These are phyloP conservation scores for Logfia minima DNA, from an alignment of 129 eudicot species.

Conservation along the genomic window DNA sequence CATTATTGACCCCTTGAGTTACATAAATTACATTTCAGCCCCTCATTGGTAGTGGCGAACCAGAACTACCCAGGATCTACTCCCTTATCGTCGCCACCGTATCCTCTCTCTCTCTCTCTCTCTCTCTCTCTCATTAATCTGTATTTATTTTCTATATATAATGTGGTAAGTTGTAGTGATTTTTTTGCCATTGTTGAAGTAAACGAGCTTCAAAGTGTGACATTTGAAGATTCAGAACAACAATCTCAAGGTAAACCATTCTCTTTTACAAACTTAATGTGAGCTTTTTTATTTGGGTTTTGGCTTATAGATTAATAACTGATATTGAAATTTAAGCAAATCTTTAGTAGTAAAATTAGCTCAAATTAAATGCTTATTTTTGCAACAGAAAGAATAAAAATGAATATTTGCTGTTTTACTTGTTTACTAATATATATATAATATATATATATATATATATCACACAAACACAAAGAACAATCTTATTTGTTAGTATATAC, in stretches of 20 bases:
- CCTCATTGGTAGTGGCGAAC: slow-evolving; percentile 22
- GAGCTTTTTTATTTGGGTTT: background rate
- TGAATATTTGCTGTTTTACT: background rate
- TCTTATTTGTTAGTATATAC: slow-evolving; percentile 3
- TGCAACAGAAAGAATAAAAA: background rate
- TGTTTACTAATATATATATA: too few relatives aligned
- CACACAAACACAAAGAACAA: background rate
- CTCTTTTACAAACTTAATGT: background rate
- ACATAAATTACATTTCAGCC: slow-evolving; percentile 16
- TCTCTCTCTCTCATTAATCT: background rate
- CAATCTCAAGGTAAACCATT: slow-evolving; percentile 20
- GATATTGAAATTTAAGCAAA: background rate
- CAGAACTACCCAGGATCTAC: slow-evolving; percentile 1
- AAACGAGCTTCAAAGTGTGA: slow-evolving; percentile 27
- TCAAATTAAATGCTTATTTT: background rate
- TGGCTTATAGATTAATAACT: background rate
- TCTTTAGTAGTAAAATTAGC: background rate
- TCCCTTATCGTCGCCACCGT: slow-evolving; percentile 15
- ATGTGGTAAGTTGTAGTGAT: background rate
- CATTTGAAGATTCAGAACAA: slow-evolving; percentile 8
- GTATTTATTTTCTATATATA: background rate
- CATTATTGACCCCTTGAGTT: slow-evolving; percentile 15
- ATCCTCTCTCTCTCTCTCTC: background rate
- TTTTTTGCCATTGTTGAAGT: slow-evolving; percentile 28
- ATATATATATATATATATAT: too few relatives aligned